Percentiles rank a stretch among this genome's conserved stretches.
Conservation (phyloP, 2,329 filamentous ascomycete species). For the Chaetomium sp. region DNA sequence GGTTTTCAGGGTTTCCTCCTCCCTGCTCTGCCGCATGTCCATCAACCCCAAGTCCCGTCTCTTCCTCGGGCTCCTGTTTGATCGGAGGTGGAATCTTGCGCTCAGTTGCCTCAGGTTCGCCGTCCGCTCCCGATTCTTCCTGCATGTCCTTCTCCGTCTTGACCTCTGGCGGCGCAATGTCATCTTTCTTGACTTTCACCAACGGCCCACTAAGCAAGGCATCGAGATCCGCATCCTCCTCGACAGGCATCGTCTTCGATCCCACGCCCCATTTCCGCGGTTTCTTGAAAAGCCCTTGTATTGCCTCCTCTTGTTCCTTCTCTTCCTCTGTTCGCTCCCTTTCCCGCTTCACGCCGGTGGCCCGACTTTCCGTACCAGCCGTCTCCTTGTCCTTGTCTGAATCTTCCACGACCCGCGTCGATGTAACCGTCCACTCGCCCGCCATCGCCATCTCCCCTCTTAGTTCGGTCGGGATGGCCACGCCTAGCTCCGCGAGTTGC, state of each 20-base stretch:
- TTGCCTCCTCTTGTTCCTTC: conserved; percentile 53
- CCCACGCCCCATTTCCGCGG: conserved; percentile 49
- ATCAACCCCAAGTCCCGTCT: neutral
- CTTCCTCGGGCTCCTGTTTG: conserved; percentile 37
- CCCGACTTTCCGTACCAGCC: conserved; percentile 11
- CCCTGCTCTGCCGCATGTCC: too few species aligned
- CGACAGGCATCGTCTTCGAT: conserved; percentile 41
- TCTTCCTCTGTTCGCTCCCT: conserved; percentile 52
- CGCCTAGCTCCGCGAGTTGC: conserved; percentile 80
- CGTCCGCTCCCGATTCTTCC: conserved; percentile 3
- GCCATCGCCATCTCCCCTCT: conserved; percentile 77
- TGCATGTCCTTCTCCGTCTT: conserved; percentile 34
- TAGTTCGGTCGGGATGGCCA: conserved; percentile 73
- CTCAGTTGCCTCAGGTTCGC: neutral
- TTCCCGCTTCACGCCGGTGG: conserved; percentile 46
- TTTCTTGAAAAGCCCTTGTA: conserved; percentile 55
- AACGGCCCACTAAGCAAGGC: conserved; percentile 43
- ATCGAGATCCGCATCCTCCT: conserved; percentile 54
- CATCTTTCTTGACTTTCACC: conserved; percentile 26
- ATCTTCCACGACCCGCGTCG: conserved; percentile 52
- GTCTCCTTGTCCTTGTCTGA: conserved; percentile 35
- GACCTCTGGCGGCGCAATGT: conserved; percentile 26
- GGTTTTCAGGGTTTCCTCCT: neutral
- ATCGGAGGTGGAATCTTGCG: conserved; percentile 19
- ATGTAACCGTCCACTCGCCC: conserved; percentile 77